Base-by-base conservation (phyloP, 129 eudicot species). In the Lactuca sativa region DNA sequence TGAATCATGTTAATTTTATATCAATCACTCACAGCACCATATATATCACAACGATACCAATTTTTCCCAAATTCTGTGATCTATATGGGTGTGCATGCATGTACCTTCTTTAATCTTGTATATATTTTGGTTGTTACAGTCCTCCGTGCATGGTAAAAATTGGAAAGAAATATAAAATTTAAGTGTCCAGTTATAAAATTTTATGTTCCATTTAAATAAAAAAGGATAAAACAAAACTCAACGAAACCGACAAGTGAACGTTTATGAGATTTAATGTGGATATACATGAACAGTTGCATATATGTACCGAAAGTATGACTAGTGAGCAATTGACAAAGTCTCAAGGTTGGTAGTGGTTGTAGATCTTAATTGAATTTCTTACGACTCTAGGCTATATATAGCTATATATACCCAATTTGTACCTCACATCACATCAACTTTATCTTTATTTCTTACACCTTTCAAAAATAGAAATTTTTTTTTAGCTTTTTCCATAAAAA, bases 341-440 rank as follows among this genome's bases (percentile, higher is more conserved):
- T 32, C 18, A 66, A 66, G 43, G 40, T 65, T 47, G 58, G 59
- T 33, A 53, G 71, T 53, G 5, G 71, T 51, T 66, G 71, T 14
- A n/a, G 38, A 7, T 51, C 49, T 52, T 67, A n/a, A 67, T 67
- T 15, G 60, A 31, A 18, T 66, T 5, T 31, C 18, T 43, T 41
- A 37, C 21, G 41, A 2, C 16, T 11, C 15, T 10, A n/a, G 4
- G 52, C 52, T 10, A 12, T 47, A 47, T 47, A 47, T 47, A 47
- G 12, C 30, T 25, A 25, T 25, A 25, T 25, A 25, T 25, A 25
- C 9, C 52, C 4, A 1, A 0, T 47, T 47, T 47, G 3, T 47
- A n/a, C 52, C 4, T 10, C 52, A 47, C n/a, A 47, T 47, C 44
- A 38, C 5, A 21, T 21, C 38, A 5, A 34, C 9, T 38, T 38